Evolutionary conservation across 306 rosid genomes (phyloP).

Genomic region (Potentilla sterilis): DNA sequence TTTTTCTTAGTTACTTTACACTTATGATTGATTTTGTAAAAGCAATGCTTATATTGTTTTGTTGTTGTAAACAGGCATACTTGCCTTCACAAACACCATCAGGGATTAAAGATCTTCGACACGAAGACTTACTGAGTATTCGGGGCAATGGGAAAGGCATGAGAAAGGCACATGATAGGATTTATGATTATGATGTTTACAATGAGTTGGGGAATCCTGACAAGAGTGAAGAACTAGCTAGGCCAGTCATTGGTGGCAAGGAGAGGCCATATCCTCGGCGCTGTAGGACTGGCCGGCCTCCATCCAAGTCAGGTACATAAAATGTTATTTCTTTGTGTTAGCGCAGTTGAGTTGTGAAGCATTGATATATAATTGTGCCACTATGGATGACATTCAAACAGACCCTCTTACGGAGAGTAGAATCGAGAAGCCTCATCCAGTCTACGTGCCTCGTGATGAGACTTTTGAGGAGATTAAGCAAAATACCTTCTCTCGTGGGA

Average conservation of each 20-base stretch:
- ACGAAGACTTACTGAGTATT: constrained; percentile 61
- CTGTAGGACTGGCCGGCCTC: constrained; percentile 82
- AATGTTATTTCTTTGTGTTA: background rate
- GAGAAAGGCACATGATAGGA: constrained; percentile 70
- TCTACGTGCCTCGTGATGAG: constrained; percentile 92
- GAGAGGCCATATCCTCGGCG: constrained; percentile 88
- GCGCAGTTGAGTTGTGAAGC: background rate
- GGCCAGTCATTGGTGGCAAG: constrained; percentile 62
- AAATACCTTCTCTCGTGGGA: constrained; percentile 75
- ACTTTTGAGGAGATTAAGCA: constrained; percentile 90
- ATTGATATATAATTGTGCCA: constrained; percentile 22
- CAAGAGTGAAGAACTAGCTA: constrained; percentile 58
- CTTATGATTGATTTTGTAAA: background rate
- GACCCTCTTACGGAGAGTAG: constrained; percentile 74
- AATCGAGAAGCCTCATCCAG: constrained; percentile 94
- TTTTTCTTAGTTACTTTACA: background rate
- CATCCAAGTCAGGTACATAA: constrained; percentile 50
- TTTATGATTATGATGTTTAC: constrained; percentile 79
- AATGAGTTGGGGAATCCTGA: constrained; percentile 93
- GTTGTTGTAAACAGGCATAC: constrained; percentile 47
- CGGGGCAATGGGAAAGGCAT: constrained; percentile 58
- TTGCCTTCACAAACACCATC: constrained; percentile 85
- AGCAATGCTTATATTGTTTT: constrained; percentile 4
- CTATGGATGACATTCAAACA: constrained; percentile 33
- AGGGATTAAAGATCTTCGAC: constrained; percentile 75